These are phyloP conservation scores for Suhomyces sp. DNA, from an alignment of 805 yeast species.

Conservation along the genomic window DNA sequence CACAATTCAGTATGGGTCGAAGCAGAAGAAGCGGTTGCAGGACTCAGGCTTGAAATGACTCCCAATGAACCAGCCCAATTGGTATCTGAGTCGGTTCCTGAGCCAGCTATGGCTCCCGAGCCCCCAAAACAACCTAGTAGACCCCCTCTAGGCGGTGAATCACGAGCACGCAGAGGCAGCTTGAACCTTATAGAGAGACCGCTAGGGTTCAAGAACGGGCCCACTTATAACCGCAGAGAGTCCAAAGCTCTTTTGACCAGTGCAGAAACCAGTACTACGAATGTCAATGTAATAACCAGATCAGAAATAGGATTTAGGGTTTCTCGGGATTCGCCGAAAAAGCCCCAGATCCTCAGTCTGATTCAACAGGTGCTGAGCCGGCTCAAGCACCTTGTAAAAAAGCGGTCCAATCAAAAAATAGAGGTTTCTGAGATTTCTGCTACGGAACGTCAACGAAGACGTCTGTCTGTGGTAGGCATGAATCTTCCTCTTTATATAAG, in stretches of 20 bases:
- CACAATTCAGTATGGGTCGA: background rate
- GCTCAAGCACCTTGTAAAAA: conserved; percentile 11
- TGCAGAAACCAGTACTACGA: conserved; percentile 29
- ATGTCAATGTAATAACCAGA: conserved; percentile 33
- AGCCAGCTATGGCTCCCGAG: background rate
- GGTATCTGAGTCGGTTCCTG: background rate
- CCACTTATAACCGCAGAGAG: background rate
- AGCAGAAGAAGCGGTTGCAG: background rate
- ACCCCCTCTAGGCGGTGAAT: background rate
- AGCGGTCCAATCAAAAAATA: background rate
- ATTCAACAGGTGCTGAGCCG: conserved; percentile 13
- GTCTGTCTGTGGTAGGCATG: conserved; percentile 36
- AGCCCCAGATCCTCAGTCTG: conserved; percentile 2
- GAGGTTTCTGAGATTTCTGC: background rate
- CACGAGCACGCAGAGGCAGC: background rate
- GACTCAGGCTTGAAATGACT: background rate
- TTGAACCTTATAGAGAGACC: conserved; percentile 1
- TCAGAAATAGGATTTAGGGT: conserved; percentile 14
- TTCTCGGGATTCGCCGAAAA: background rate
- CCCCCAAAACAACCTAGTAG: background rate
- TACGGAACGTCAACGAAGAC: conserved; percentile 12
- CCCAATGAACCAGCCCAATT: background rate
- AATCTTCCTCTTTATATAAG: conserved; percentile 35
- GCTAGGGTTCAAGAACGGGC: background rate
- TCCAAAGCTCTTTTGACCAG: conserved; percentile 20